Evolutionary conservation across 192 early-diverging fungal species (phyloP), one percentile per base, ranked within the genome.

Genomic region (Coemansia sp.): DNA sequence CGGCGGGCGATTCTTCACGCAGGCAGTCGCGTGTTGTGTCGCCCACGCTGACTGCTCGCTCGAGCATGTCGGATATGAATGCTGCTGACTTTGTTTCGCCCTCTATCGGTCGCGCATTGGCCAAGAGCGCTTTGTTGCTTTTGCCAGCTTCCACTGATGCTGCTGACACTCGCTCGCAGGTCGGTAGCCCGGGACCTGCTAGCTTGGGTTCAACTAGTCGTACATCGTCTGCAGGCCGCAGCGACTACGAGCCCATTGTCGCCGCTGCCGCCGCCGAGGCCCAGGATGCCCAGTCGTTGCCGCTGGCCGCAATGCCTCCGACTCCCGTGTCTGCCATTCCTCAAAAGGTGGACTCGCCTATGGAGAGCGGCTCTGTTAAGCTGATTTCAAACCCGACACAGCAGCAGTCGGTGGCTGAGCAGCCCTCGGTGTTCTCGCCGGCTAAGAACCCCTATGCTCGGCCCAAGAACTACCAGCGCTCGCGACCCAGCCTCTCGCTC

Each of bases 51-150:
- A 68, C 77, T 18, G 68, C 69, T 0, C 63, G 72, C 21, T 80
- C 77, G 20, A 80, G 77, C 34, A 33, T 80, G 26, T 80, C 77
- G 12, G 77, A 80, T 31, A 28, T 80, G n/a, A 55, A 53, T 16
- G n/a, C 23, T 23, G 18, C 57, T 28, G 66, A 55, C 13, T 23
- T 41, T 16, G 23, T 61, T 37, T 26, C 47, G 13, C 41, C 60
- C 37, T 59, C 43, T 47, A 64, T 68, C n/a, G 65, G 64, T 31
- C 43, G 57, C 39, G 68, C 65, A 0, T 11, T 66, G 28, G 48
- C 64, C 10, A 57, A 42, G 16, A 61, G 53, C 12, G 34, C 65
- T 8, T 26, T 36, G 3, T 20, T 64, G 48, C 74, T 42, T 10
- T 64, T 14, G 41, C 73, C 37, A 36, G 37, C 48, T 56, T 21